Evolutionary conservation across 306 rosid species (phyloP), one percentile per base, ranked within the genome.

Genomic region (Carpinus viminea): DNA sequence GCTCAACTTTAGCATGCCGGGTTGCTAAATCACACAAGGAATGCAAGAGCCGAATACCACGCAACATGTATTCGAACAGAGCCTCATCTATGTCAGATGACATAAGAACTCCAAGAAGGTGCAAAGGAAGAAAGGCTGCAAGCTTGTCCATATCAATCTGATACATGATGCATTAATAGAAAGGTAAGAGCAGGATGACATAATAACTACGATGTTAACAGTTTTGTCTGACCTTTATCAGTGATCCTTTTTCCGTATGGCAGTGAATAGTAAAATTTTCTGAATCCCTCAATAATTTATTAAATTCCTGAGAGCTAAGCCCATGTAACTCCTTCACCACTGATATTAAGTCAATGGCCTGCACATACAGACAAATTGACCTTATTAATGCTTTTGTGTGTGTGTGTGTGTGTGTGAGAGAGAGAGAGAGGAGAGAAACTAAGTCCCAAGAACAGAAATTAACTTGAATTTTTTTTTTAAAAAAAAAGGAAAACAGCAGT

Each of bases 71-170:
- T 81, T 77, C 92, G 79, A 83, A 86, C 78, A 76, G 28, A 50
- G 86, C 83, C 82, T 89, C 98, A 75, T 88, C 85, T 82, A 81
- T 86, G 43, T 86, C 83, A 73, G 92, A 71, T 68, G 93, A 82
- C 66, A 91, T 83, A 57, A 92, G 83, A 69, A 84, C 82, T 50
- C 90, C 82, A 88, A 78, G 83, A 78, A 94, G 97, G 86, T 94
- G 97, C 86, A 88, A 83, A 8, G 98, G 93, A 83, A 94, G 97
- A 81, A 80, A 87, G 75, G 87, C 85, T 16, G 79, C 93, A 73
- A 94, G 97, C 90, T 87, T 94, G 84, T 91, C 98, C 80, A 89
- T 79, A 65, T 94, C 98, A 83, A 94, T 83, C 98, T 94, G 91
- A 75, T 79, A 81, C 76, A 83, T 21, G 57, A 68, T 74, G 77